Percentiles rank a stretch among this genome's conserved stretches.
Conservation (phyloP, 2,329 filamentous ascomycete genomes). For the Calonectria crousiana region DNA sequence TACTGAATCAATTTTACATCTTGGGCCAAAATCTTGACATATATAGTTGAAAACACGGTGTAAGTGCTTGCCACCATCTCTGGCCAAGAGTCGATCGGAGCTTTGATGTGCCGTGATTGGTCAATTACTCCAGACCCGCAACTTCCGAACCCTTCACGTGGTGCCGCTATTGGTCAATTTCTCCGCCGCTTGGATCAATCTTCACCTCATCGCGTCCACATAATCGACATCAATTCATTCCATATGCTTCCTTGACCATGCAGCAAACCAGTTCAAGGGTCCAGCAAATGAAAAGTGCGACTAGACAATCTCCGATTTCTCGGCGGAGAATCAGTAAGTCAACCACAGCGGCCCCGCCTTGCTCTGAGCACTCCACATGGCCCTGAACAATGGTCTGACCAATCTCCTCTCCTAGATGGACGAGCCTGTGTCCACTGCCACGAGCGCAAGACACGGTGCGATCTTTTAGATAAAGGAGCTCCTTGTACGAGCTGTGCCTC, state of each 20-base stretch:
- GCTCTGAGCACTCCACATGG: background rate
- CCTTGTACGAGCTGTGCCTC: background rate
- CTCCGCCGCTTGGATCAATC: background rate
- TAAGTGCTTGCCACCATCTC: background rate
- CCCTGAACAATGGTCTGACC: background rate
- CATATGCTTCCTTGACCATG: background rate
- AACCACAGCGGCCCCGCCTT: background rate
- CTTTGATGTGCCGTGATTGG: background rate
- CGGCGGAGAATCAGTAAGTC: conserved; percentile 1
- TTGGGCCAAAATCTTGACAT: background rate
- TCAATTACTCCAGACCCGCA: background rate
- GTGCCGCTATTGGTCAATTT: background rate
- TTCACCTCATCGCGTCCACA: background rate
- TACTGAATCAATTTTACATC: background rate
- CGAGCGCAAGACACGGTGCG: background rate
- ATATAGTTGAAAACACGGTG: background rate
- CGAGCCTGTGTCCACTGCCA: background rate
- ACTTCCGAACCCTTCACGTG: background rate
- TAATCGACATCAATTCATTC: background rate
- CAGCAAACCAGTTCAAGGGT: background rate
- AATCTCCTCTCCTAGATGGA: background rate
- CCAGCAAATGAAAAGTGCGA: no score
- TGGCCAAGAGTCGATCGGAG: background rate
- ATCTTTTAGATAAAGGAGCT: background rate
- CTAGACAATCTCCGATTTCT: background rate